Evolutionary conservation across 805 yeast genomes (phyloP).

Genomic region (Phaffomyces thermotolerans): DNA sequence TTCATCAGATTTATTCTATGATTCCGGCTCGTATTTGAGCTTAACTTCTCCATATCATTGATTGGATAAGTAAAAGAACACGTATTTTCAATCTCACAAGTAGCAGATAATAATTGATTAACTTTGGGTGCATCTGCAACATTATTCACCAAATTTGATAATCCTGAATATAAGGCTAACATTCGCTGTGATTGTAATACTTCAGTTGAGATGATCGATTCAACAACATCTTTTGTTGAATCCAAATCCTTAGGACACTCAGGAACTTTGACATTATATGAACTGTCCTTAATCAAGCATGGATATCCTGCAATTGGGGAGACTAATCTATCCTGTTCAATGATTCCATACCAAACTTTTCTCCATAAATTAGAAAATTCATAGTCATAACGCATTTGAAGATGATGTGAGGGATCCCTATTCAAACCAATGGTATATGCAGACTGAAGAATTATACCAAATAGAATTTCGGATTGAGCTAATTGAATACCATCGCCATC

Average conservation of each 20-base stretch:
- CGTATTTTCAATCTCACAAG: conserved; percentile 14
- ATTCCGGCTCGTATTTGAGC: background rate
- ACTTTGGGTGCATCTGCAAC: conserved; percentile 13
- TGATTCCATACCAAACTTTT: conserved; percentile 19
- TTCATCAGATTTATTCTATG: conserved; percentile 12
- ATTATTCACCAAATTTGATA: conserved; percentile 18
- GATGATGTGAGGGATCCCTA: conserved; percentile 35
- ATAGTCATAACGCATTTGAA: conserved; percentile 12
- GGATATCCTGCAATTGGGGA: conserved; percentile 19
- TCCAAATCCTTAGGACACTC: background rate
- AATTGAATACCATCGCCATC: conserved; percentile 42
- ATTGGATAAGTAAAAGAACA: background rate
- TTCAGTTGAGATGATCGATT: conserved; percentile 12
- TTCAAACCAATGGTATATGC: conserved; percentile 40
- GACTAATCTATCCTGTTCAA: conserved; percentile 17
- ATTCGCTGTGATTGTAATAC: conserved; percentile 14
- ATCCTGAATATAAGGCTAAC: conserved; percentile 10
- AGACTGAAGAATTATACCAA: conserved; percentile 35
- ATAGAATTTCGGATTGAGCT: conserved; percentile 32
- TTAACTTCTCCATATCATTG: too few relatives aligned
- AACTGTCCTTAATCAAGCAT: conserved; percentile 12
- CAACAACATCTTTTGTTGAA: conserved; percentile 4
- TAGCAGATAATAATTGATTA: conserved; percentile 9
- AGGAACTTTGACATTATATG: conserved; percentile 16
- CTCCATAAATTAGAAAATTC: conserved; percentile 19